These are phyloP conservation scores for Xylariaceae sp. DNA, from an alignment of 2,329 filamentous ascomycete genomes.

Conservation along the genomic window DNA sequence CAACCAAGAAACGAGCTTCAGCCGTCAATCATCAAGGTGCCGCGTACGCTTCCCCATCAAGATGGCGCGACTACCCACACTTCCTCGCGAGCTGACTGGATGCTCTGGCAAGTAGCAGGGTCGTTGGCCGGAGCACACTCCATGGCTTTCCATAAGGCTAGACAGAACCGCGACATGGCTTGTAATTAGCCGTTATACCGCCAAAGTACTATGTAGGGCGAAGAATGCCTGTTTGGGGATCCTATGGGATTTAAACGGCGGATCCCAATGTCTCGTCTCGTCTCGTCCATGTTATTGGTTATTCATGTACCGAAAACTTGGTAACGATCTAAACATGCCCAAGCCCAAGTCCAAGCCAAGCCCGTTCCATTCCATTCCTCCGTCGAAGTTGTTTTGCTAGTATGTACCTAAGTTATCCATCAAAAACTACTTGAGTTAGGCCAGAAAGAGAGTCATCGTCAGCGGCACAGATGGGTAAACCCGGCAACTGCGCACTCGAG, in stretches of 20 bases:
- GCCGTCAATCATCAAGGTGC: background rate
- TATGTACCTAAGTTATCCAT: too few relatives aligned
- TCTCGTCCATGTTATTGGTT: constrained; percentile 11
- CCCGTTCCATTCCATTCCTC: too few relatives aligned
- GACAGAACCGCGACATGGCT: constrained; percentile 10
- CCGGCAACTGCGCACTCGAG: background rate
- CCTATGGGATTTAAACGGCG: constrained; percentile 9
- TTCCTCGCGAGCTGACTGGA: background rate
- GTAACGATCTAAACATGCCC: constrained; percentile 12
- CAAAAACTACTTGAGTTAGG: too few relatives aligned
- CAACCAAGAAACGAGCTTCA: constrained; percentile 1
- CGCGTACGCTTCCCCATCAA: constrained; percentile 4
- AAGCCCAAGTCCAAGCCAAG: too few relatives aligned
- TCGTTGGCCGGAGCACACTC: too few relatives aligned
- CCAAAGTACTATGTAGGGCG: background rate
- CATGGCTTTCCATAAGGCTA: constrained; percentile 8
- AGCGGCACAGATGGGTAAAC: background rate
- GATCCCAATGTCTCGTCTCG: background rate
- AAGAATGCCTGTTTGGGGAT: constrained; percentile 7
- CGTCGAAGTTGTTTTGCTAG: background rate
- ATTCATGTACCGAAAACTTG: constrained; percentile 17
- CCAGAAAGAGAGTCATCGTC: background rate
- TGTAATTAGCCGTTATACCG: too few relatives aligned
- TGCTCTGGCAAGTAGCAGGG: too few relatives aligned
- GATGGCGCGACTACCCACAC: constrained; percentile 17